A percentile compares a stretch with the other conserved stretches of the same genome.
Conservation (phyloP, 192 early-diverging fungal species). For the Thoreauomyces humboldtii region DNA sequence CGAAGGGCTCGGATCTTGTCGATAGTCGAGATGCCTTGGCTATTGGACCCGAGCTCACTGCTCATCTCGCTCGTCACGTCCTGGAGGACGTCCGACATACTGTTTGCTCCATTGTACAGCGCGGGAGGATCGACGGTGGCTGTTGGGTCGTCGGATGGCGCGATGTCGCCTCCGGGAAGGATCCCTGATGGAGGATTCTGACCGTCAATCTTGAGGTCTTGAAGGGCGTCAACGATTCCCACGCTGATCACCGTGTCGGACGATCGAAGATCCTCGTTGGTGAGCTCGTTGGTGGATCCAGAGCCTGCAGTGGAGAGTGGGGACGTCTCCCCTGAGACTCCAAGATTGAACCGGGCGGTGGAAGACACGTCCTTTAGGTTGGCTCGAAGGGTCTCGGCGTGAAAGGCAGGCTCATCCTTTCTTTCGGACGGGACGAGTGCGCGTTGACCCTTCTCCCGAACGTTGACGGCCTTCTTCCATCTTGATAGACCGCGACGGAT, state of each 20-base stretch:
- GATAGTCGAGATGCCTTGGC: background rate
- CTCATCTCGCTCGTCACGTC: background rate
- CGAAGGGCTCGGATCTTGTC: background rate
- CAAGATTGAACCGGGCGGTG: background rate
- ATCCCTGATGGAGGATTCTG: background rate
- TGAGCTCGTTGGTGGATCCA: background rate
- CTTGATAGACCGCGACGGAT: background rate
- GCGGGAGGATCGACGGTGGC: background rate
- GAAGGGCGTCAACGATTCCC: background rate
- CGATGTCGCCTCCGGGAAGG: background rate
- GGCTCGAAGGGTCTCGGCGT: background rate
- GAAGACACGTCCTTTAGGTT: background rate
- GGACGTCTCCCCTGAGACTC: background rate
- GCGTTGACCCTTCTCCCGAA: background rate
- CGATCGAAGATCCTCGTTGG: background rate
- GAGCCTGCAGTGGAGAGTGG: background rate
- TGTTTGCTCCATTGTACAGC: background rate
- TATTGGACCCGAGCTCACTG: background rate
- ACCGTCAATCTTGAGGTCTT: background rate
- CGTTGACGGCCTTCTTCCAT: background rate
- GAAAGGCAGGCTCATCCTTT: background rate
- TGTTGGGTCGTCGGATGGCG: background rate
- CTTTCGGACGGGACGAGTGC: background rate
- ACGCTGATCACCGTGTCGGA: background rate
- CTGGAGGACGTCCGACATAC: background rate